Evolutionary conservation across 495 filamentous ascomycete genomes (phyloP).

Genomic region (Bacidia gigantensis): DNA sequence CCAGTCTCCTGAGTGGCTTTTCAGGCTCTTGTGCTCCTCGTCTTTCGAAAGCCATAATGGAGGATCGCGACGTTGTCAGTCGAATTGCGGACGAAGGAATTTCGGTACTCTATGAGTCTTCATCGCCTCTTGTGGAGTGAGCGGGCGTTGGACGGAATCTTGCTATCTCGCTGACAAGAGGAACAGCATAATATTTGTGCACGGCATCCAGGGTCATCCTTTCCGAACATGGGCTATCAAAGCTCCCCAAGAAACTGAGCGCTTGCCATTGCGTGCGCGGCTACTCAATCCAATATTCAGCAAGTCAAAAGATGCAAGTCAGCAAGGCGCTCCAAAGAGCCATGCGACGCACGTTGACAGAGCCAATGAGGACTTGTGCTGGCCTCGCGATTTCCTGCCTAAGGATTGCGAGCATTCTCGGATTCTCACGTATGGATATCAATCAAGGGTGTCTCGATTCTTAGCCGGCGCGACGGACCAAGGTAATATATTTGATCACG

Average conservation of each 20-base stretch:
- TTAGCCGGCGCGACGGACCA: constrained; percentile 7
- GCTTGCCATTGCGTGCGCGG: neutral
- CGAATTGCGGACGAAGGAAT: no score
- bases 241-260: neutral
- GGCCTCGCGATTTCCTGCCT: constrained; percentile 11
- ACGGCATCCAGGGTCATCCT: neutral
- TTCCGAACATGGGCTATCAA: neutral
- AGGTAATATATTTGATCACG: constrained; percentile 13
- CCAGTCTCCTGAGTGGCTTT: no score
- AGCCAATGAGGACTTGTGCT: constrained; percentile 5
- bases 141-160: no score
- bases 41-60: no score
- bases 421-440: constrained; percentile 17
- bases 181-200: constrained; percentile 1
- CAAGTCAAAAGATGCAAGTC: neutral
- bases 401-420: constrained; percentile 9
- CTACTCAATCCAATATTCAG: neutral
- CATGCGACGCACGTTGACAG: neutral
- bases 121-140: no score
- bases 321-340: neutral
- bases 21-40: no score
- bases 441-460: constrained; percentile 10
- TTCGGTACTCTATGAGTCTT: no score
- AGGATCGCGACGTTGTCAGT: no score
- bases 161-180: neutral